A percentile compares a stretch with the other conserved stretches of the same genome.
phyloP scores from a whole-genome alignment of 208 protist genomes.

The Tritrichomonas musculus region DNA sequence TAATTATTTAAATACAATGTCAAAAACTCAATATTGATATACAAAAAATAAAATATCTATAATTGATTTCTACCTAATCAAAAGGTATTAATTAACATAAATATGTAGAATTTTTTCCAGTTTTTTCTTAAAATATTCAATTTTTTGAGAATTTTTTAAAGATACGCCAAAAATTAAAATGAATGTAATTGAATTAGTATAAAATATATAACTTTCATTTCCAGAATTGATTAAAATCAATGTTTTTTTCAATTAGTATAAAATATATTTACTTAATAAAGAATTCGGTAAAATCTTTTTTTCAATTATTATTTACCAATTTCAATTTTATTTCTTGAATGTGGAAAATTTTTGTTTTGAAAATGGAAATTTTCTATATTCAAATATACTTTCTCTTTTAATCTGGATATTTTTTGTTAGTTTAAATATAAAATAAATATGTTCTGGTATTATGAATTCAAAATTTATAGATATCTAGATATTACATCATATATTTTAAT shows the following conservation, averaged over 20 bases:
- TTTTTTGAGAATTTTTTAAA: neutral
- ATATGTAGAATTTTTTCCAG: neutral
- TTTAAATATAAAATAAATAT: no score
- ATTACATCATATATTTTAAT: no score
- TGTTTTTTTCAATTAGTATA: neutral
- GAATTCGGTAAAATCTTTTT: neutral
- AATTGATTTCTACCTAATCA: neutral
- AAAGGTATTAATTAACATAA: neutral
- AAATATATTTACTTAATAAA: neutral
- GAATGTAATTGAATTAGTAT: no score
- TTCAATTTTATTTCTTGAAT: neutral
- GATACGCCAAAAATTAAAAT: neutral
- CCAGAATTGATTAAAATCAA: neutral
- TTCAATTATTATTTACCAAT: neutral
- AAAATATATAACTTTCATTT: neutral
- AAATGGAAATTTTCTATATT: no score
- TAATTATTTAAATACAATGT: neutral
- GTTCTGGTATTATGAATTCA: no score
- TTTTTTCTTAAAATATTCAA: neutral
- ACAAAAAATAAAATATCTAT: neutral
- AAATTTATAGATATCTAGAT: no score
- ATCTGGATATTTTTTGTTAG: no score
- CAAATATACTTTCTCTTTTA: no score
- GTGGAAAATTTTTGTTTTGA: no score
- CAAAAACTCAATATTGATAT: neutral